Evolutionary conservation across 2,329 filamentous ascomycete genomes (phyloP), one percentile per base, ranked within the genome.

Genomic region (Beauveria sp.): DNA sequence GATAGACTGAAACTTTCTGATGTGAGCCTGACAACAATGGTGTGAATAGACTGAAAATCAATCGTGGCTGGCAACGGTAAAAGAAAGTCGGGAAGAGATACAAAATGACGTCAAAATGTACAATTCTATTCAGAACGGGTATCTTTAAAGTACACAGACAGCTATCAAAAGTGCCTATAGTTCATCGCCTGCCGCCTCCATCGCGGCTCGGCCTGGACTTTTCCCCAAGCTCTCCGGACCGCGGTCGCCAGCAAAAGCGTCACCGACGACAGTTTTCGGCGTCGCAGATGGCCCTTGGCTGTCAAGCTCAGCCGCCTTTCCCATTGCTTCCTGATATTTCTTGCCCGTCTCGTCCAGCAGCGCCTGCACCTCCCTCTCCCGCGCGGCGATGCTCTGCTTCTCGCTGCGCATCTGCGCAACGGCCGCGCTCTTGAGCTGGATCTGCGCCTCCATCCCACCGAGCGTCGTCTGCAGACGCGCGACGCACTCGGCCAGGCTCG

Each of bases 331-430:
- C 63, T 80, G 77, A 54, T 83, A 83, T 65, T 80, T 82, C 64
- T 90, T 86, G 0, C 90, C 92, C 0, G 91, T 90, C 71, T 95
- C 88, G 70, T 91, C 88, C 58, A 98, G 77, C 60, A 96, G 76
- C 22, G 82, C 81, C 74, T 97, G 93, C 0, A 97, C 88, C 72
- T 95, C 90, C 5, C 79, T 82, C 74, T 96, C 90, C 62, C 91
- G 81, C 64, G 82, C 79, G 5, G 82, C 75, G 48, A 96, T 82
- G 34, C 89, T 83, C 3, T 79, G 76, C 69, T 88, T 90, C 71
- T 96, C 90, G 63, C 79, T 79, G 66, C 85, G 81, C 54, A 93
- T 75, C 52, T 84, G 85, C 66, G 87, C 83, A 70, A 95, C 84
- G 64, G 83, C 80, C 60, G 78, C 79, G 61, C 85, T 77, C 69